Conservation (phyloP, 768 basidiomycete species). For the Hypsizygus marmoreus region DNA sequence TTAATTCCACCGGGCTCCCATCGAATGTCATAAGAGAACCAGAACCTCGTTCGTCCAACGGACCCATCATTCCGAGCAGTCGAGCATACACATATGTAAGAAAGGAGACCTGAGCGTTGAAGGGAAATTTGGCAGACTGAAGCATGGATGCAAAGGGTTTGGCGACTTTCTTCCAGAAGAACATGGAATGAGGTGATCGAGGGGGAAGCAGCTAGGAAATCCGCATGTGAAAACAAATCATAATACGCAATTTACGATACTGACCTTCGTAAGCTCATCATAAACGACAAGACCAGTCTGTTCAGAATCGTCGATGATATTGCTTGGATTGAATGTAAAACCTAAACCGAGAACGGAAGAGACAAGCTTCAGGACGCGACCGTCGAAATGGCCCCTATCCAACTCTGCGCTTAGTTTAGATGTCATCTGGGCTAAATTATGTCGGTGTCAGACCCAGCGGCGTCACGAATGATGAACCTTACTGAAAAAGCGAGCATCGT, state of each 20-base stretch:
- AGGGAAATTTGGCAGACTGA: constrained; percentile 25
- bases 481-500: constrained; percentile 20
- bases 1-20: constrained; percentile 33
- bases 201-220: constrained; percentile 17
- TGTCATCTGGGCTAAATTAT: constrained; percentile 14
- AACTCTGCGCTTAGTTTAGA: neutral
- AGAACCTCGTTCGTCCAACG: constrained; percentile 19
- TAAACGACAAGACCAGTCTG: constrained; percentile 15
- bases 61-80: constrained; percentile 32
- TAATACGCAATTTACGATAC: neutral
- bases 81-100: constrained; percentile 32
- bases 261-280: constrained; percentile 19
- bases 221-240: neutral
- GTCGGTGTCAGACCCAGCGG: neutral
- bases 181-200: constrained; percentile 18
- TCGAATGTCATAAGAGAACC: constrained; percentile 33
- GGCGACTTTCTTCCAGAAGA: constrained; percentile 29
- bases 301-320: constrained; percentile 6
- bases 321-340: constrained; percentile 13
- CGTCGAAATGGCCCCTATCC: neutral
- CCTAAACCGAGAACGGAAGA: constrained; percentile 15
- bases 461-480: neutral
- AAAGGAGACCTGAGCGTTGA: constrained; percentile 24
- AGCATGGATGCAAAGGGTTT: constrained; percentile 32
- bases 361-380: constrained; percentile 12